Base-by-base conservation (phyloP, 2,329 filamentous ascomycete species). In the Trichothecium sympodiale region DNA sequence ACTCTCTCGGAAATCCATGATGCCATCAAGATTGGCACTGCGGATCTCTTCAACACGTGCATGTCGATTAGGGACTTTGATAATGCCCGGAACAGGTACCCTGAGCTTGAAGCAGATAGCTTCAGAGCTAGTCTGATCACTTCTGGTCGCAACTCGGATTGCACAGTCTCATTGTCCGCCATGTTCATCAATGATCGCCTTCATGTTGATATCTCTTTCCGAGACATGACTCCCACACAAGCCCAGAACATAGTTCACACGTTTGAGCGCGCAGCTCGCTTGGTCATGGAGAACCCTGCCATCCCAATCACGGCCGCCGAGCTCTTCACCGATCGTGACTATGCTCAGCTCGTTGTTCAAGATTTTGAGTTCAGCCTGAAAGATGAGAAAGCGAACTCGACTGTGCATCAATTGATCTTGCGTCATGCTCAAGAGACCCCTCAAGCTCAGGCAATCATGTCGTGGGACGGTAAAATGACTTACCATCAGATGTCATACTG, bases 271-370 rank as follows among this genome's bases (percentile, higher is more conserved):
- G 64, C 73, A 0, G 51, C 77, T 13, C 54, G 61, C 10, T 53
- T 61, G 14, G 60, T 73, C 2, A 42, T 75, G 10, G 53, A 58
- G 3, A 49, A 53, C 4, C 61, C 65, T 0, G 55, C 59, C 8
- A 56, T 53, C 13, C 51, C 55, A 4, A 54, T 74, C 34, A 61
- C 56, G 5, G 54, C 68, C 15, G 52, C 69, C 17, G 65, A 74
- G 47, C 56, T 73, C 3, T 74, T 77, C 44, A 74, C 63, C 10
- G 65, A 71, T 33, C 57, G 65, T 8, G 73, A 78, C 43, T 66
- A 67, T 41, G 59, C 65, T 4, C 69, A 74, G 37, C 64, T 77
- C 29, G 48, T 68, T 7, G 60, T 64, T 5, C 74, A 72, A 55
- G 71, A 69, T 34, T 62, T 62, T 42, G 60, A 62, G 20, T 49